Evolutionary conservation across 495 filamentous ascomycete genomes (phyloP).

Genomic region (Penicillium lagena): DNA sequence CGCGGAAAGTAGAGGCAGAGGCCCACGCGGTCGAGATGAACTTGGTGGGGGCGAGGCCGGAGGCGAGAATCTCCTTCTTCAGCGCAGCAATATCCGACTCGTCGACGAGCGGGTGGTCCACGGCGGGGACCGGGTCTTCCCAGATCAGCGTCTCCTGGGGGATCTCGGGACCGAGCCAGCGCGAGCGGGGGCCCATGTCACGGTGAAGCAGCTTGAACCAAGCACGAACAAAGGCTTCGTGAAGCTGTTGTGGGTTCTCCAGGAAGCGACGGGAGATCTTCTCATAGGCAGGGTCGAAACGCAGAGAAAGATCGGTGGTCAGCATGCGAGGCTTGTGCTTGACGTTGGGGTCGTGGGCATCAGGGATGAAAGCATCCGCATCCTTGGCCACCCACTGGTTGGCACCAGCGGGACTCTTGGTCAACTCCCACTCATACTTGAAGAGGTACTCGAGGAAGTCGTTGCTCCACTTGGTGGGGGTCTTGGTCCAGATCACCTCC

Average conservation of each 20-base stretch:
- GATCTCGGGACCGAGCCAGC: conserved; percentile 65
- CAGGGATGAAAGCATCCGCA: conserved; percentile 56
- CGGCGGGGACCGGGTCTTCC: conserved; percentile 58
- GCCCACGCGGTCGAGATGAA: conserved; percentile 61
- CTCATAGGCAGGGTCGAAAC: conserved; percentile 62
- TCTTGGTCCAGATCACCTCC: conserved; percentile 69
- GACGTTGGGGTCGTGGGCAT: conserved; percentile 56
- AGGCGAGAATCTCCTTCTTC: conserved; percentile 57
- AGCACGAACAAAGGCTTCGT: conserved; percentile 58
- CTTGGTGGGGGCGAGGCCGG: conserved; percentile 47
- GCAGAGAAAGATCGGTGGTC: conserved; percentile 64
- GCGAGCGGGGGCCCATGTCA: conserved; percentile 61
- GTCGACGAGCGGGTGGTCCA: conserved; percentile 49
- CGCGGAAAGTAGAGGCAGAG: conserved; percentile 66
- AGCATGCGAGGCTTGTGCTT: conserved; percentile 64
- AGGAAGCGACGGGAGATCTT: conserved; percentile 65
- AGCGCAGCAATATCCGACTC: conserved; percentile 50
- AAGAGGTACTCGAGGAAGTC: conserved; percentile 65
- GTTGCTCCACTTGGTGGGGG: conserved; percentile 63
- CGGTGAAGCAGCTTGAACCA: conserved; percentile 78
- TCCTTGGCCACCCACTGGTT: conserved; percentile 70
- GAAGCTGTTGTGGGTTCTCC: conserved; percentile 56
- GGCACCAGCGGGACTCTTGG: conserved; percentile 65
- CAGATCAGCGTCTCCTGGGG: conserved; percentile 55
- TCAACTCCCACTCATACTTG: conserved; percentile 70